phyloP scores from a whole-genome alignment of 805 yeast species.

The Lachancea meyersii region DNA sequence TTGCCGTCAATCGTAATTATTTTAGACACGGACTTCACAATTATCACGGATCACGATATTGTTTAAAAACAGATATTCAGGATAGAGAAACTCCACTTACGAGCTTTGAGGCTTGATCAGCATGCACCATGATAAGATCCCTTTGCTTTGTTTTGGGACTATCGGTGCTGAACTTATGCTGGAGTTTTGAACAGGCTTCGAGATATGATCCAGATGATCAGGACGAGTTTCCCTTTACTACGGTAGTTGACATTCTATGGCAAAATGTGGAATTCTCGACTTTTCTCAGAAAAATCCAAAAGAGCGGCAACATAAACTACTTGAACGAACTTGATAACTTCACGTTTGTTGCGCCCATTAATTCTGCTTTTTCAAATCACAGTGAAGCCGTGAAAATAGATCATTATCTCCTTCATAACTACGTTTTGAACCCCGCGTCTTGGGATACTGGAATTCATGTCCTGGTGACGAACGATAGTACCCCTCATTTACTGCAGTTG shows the following conservation, averaged over 20 bases:
- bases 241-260: conserved; percentile 67
- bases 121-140: background rate
- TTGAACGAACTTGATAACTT: conserved; percentile 55
- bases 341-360: conserved; percentile 75
- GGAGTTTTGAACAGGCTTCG: background rate
- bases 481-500: conserved; percentile 15
- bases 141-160: background rate
- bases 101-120: background rate
- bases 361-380: conserved; percentile 53
- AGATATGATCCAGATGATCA: conserved; percentile 8
- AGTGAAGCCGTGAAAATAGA: conserved; percentile 8
- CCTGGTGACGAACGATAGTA: conserved; percentile 14
- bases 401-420: conserved; percentile 31
- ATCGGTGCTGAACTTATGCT: background rate
- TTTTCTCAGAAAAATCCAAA: conserved; percentile 56
- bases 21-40: too few species aligned
- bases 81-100: background rate
- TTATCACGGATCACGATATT: too few species aligned
- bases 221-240: conserved; percentile 27
- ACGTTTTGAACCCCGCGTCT: conserved; percentile 30
- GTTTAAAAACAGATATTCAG: background rate
- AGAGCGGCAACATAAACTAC: conserved; percentile 53
- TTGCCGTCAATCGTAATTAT: too few species aligned
- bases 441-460: conserved; percentile 14
- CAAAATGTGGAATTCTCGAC: conserved; percentile 60